These are phyloP conservation scores for Ophiostoma novo-ulmi DNA, from an alignment of 2,329 filamentous ascomycete genomes.

Conservation along the genomic window DNA sequence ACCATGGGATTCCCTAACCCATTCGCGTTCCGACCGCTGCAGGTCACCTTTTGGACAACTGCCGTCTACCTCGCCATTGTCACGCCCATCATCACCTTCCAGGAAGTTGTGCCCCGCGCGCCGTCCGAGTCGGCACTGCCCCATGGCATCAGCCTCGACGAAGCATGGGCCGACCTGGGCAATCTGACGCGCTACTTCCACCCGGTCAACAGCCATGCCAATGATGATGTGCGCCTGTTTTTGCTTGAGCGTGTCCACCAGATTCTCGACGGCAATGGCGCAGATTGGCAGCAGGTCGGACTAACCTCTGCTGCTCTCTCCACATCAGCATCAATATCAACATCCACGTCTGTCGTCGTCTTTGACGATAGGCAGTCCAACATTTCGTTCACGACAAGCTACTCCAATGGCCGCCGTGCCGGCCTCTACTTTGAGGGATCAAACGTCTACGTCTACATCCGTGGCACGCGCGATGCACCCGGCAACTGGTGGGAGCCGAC, in stretches of 20 bases:
- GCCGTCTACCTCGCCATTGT: conserved; percentile 72
- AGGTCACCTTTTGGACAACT: conserved; percentile 75
- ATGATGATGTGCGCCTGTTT: conserved; percentile 74
- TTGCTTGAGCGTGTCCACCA: conserved; percentile 64
- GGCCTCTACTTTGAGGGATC: conserved; percentile 83
- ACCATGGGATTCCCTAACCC: conserved; percentile 41
- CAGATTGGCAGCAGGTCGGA: conserved; percentile 37
- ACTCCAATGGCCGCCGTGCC: conserved; percentile 32
- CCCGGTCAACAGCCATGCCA: conserved; percentile 80
- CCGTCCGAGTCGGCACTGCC: conserved; percentile 48
- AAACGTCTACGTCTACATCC: conserved; percentile 88
- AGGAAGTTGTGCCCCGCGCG: conserved; percentile 67
- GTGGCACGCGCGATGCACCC: conserved; percentile 68
- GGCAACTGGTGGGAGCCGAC: conserved; percentile 63
- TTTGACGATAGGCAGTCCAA: conserved; percentile 79
- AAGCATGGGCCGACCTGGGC: conserved; percentile 82
- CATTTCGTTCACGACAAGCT: conserved; percentile 56
- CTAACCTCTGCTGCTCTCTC: conserved; percentile 27
- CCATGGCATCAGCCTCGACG: conserved; percentile 69
- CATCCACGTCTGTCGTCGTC: conserved; percentile 42
- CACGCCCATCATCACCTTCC: conserved; percentile 65
- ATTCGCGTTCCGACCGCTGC: conserved; percentile 71
- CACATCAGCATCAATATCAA: background rate
- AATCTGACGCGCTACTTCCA: conserved; percentile 70
- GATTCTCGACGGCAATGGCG: conserved; percentile 61